Percentiles rank a stretch among this genome's conserved stretches.
Conservation (phyloP, 2,329 filamentous ascomycete species). For the Mycogone perniciosa region DNA sequence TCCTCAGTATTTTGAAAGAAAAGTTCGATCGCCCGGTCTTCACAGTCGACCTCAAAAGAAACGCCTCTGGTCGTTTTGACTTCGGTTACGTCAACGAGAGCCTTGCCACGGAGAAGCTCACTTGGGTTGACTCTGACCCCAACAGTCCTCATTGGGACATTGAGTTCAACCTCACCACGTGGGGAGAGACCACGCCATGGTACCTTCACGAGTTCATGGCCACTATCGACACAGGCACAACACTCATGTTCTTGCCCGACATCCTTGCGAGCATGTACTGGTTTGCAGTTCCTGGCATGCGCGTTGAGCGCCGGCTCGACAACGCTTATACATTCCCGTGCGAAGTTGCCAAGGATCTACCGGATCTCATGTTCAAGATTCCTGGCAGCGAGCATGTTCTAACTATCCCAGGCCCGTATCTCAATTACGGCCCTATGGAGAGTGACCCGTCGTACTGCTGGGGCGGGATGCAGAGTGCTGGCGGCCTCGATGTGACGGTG, state of each 20-base stretch:
- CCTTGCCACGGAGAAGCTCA: slow-evolving; percentile 34
- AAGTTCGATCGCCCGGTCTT: slow-evolving; percentile 39
- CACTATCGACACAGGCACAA: slow-evolving; percentile 64
- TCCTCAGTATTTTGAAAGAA: slow-evolving; percentile 39
- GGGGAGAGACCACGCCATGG: slow-evolving; percentile 45
- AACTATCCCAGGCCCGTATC: slow-evolving; percentile 47
- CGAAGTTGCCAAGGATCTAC: slow-evolving; percentile 44
- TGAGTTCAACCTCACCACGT: slow-evolving; percentile 43
- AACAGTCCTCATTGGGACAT: slow-evolving; percentile 35
- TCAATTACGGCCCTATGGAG: slow-evolving; percentile 48
- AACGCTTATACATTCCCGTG: slow-evolving; percentile 55
- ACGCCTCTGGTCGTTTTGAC: slow-evolving; percentile 42
- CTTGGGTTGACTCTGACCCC: slow-evolving; percentile 33
- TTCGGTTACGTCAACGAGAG: slow-evolving; percentile 43
- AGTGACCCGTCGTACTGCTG: slow-evolving; percentile 55
- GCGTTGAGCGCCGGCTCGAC: slow-evolving; percentile 36
- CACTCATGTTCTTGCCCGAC: slow-evolving; percentile 55
- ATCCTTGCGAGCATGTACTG: slow-evolving; percentile 56
- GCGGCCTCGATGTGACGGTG: slow-evolving; percentile 49
- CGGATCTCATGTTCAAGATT: slow-evolving; percentile 50
- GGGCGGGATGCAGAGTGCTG: slow-evolving; percentile 64
- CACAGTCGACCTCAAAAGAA: slow-evolving; percentile 43
- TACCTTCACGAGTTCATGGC: slow-evolving; percentile 42
- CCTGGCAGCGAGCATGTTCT: slow-evolving; percentile 43
- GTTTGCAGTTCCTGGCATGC: slow-evolving; percentile 49